Evolutionary conservation across 176 grass and related monocot species (phyloP), one percentile per base, ranked within the genome.

Genomic region (Triticum aestivum): DNA sequence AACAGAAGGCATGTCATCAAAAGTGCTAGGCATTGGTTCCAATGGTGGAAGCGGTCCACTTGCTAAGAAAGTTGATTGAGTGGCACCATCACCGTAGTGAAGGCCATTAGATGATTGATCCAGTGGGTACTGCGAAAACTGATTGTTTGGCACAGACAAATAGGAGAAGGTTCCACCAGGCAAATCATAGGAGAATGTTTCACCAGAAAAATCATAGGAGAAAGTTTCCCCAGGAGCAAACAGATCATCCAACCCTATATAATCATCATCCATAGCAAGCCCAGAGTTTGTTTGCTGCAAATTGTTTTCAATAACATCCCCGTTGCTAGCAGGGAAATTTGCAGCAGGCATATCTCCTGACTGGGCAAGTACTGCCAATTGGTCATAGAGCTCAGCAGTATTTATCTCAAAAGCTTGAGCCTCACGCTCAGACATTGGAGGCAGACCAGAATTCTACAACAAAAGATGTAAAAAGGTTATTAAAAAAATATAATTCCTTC

Each of bases 241-340:
- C 61, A 99, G 61, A 82, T 94, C 92, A 68, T 90, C 90, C 35
- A 96, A 80, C 65, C 92, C 90, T 7, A 94, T 3, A 83, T 58
- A 96, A 24, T 99, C 70, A 42, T 91, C 82, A 82, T 44, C 37
- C 13, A 14, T 66, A 0, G 73, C 82, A 44, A 94, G 32, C 82
- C 88, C 82, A 39, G 85, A 61, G 27, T 78, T 49, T 7, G 84
- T 33, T 17, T 73, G 79, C 12, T 89, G n/a, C 5, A 65, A 27
- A 9, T 5, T 27, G 47, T 63, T 63, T 59, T 82, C 71, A 37
- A 69, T 38, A 52, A 41, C 12, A 9, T 13, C 32, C 9, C 30
- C 29, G 41, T 64, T 51, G 66, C 54, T 65, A 51, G 79, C 6
- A 62, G 17, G 33, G 8, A 78, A 76, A 33, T 85, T 66, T 4